Evolutionary conservation across 1,139 yeast genomes (phyloP).

Genomic region (Nematodospora anomalae): DNA sequence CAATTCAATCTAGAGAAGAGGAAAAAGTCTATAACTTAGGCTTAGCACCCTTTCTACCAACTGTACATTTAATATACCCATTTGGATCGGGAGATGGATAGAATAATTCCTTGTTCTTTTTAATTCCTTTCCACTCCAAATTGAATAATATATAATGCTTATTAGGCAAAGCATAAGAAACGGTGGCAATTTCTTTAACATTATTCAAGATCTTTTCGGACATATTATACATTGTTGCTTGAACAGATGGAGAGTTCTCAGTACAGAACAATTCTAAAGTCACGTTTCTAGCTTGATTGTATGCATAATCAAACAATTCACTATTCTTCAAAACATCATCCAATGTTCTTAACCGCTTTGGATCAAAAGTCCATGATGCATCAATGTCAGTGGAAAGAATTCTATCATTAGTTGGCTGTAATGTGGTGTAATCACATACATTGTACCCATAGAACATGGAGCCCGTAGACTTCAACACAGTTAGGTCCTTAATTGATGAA

Average conservation of each 20-base stretch:
- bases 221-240: slow-evolving; percentile 96
- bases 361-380: slow-evolving; percentile 69
- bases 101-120: slow-evolving; percentile 76
- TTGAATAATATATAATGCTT: slow-evolving; percentile 84
- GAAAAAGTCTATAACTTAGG: slow-evolving; percentile 35
- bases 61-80: slow-evolving; percentile 85
- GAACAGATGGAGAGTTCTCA: slow-evolving; percentile 88
- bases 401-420: slow-evolving; percentile 79
- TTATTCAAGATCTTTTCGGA: slow-evolving; percentile 63
- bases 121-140: slow-evolving; percentile 79
- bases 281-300: slow-evolving; percentile 57
- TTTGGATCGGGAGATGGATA: slow-evolving; percentile 93
- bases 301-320: slow-evolving; percentile 67
- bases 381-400: slow-evolving; percentile 85
- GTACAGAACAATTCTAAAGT: slow-evolving; percentile 78
- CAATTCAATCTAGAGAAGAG: too few species aligned
- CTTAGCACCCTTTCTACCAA: slow-evolving; percentile 52
- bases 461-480: slow-evolving; percentile 90
- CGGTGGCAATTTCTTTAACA: slow-evolving; percentile 59
- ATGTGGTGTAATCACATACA: slow-evolving; percentile 84
- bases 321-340: slow-evolving; percentile 49
- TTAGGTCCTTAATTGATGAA: slow-evolving; percentile 80
- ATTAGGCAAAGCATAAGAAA: slow-evolving; percentile 79
- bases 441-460: slow-evolving; percentile 89
- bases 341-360: slow-evolving; percentile 48